Evolutionary conservation across 768 basidiomycete species (phyloP).

Genomic region (Naganishia randhawae): DNA sequence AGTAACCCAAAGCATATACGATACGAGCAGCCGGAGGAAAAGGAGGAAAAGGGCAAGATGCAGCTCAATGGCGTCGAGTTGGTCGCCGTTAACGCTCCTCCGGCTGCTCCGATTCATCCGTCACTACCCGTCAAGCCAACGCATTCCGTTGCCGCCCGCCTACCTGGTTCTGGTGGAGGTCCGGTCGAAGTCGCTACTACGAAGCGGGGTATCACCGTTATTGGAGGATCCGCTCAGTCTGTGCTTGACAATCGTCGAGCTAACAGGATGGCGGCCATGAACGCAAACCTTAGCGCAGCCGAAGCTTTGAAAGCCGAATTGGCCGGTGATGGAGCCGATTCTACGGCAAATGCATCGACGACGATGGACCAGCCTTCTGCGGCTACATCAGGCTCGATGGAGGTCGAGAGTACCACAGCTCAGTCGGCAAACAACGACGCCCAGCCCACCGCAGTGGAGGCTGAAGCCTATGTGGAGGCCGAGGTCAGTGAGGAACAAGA

Average conservation of each 20-base stretch:
- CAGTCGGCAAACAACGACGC: no score
- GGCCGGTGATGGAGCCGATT: conserved; percentile 23
- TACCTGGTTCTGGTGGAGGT: conserved; percentile 60
- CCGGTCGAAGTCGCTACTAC: conserved; percentile 4
- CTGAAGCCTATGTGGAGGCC: conserved; percentile 34
- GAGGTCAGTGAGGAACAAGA: conserved; percentile 37
- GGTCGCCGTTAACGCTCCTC: conserved; percentile 43
- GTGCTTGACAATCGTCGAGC: conserved; percentile 28
- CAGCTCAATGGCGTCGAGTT: conserved; percentile 47
- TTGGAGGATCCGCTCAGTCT: conserved; percentile 28
- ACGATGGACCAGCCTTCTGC: conserved; percentile 34
- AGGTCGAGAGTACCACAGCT: no score
- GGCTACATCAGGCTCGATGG: not conserved
- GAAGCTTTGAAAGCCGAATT: conserved; percentile 67
- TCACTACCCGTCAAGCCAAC: conserved; percentile 64
- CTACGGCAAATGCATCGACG: conserved; percentile 30
- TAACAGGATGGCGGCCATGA: conserved; percentile 58
- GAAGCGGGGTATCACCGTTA: conserved; percentile 31
- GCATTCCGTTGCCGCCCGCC: conserved; percentile 45
- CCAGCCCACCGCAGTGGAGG: conserved; percentile 27
- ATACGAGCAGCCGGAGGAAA: conserved; percentile 1
- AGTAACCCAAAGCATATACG: conserved; percentile 50
- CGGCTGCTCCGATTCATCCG: conserved; percentile 53
- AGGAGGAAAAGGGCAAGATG: conserved; percentile 36
- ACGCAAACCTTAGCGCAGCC: conserved; percentile 95